phyloP scores from a whole-genome alignment of 1,139 yeast genomes.

The Saccharomyces pastorianus region DNA sequence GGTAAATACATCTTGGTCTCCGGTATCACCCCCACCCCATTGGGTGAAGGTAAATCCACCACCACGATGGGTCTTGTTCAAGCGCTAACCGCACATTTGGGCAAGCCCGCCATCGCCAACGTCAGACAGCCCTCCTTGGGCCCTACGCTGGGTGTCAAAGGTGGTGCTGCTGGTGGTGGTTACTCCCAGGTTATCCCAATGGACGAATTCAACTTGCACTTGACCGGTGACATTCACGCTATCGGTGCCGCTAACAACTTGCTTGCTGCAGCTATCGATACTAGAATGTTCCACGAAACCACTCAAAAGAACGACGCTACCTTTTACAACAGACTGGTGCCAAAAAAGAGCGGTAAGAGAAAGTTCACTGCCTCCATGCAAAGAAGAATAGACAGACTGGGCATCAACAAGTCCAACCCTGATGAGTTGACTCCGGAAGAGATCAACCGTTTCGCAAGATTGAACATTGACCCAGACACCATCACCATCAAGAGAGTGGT shows the following conservation, averaged over 20 bases:
- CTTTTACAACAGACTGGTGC: constrained; percentile 79
- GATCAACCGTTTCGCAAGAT: constrained; percentile 63
- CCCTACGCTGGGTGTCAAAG: constrained; percentile 97
- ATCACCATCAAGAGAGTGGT: constrained; percentile 96
- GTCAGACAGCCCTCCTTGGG: constrained; percentile 99
- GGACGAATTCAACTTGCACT: constrained; percentile 98
- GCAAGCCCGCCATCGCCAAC: constrained; percentile 83
- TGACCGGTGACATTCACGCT: constrained; percentile 97
- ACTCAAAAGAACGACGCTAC: constrained; percentile 81
- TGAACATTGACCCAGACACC: constrained; percentile 88
- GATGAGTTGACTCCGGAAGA: constrained; percentile 77
- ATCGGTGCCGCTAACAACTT: constrained; percentile 91
- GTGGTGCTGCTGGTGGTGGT: constrained; percentile 99
- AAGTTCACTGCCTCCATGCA: constrained; percentile 72
- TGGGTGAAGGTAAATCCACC: constrained; percentile 97
- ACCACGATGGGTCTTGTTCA: constrained; percentile 95
- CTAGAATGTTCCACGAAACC: constrained; percentile 95
- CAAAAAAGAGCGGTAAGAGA: constrained; percentile 76
- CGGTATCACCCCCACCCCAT: constrained; percentile 97
- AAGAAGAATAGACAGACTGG: constrained; percentile 69
- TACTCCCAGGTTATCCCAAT: constrained; percentile 97
- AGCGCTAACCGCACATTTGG: constrained; percentile 88
- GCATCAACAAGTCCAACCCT: constrained; percentile 74
- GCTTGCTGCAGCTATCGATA: constrained; percentile 95
- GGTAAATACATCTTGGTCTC: constrained; percentile 92